Evolutionary conservation across 352 stramenopile species (phyloP).

Genomic region (Globisporangium parvum): DNA sequence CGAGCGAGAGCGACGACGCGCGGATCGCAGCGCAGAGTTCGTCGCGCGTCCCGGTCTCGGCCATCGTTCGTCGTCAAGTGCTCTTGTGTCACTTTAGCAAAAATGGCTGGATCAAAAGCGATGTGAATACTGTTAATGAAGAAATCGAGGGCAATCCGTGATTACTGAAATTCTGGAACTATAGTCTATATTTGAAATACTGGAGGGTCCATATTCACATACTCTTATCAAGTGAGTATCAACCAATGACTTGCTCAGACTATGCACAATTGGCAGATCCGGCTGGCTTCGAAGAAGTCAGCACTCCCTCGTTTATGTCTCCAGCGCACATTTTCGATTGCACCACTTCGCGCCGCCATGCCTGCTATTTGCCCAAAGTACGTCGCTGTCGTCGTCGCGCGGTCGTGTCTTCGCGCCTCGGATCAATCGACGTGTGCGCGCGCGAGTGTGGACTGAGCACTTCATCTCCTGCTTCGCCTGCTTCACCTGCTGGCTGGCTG

Average conservation of each 20-base stretch:
- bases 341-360: no score
- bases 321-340: no score
- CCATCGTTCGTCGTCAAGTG: no score
- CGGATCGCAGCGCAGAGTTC: conserved; percentile 14
- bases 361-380: no score
- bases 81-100: no score
- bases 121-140: neutral
- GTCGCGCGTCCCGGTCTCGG: conserved; percentile 16
- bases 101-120: no score
- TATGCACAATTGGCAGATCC: neutral
- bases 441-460: neutral
- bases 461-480: neutral
- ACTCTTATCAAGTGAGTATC: neutral
- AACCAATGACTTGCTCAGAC: neutral
- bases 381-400: no score
- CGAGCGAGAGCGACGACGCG: conserved; percentile 22
- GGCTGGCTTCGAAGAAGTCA: neutral
- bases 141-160: no score
- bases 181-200: neutral
- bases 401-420: no score
- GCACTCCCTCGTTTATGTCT: neutral
- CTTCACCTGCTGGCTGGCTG: neutral
- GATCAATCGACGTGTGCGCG: conserved; percentile 2
- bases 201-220: neutral
- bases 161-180: neutral